Evolutionary conservation across 768 basidiomycete genomes (phyloP).

Genomic region (Phanerodontia chrysosporium): DNA sequence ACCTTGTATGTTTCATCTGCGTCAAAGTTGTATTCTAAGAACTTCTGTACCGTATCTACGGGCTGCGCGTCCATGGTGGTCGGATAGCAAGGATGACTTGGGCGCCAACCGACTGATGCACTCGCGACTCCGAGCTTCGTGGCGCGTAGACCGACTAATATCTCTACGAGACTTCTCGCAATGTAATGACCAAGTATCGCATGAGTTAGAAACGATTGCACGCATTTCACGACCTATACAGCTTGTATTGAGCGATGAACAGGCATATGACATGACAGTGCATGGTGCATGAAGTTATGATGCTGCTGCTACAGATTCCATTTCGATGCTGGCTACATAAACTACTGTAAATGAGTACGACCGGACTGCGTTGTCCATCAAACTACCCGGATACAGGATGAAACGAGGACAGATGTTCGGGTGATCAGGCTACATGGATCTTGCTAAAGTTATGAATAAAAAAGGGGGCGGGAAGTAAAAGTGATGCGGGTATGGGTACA

Average conservation of each 20-base stretch:
- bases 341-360: no score
- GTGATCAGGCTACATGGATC: not conserved
- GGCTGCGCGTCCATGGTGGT: not conserved
- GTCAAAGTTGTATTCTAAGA: constrained; percentile 46
- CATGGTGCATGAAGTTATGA: no score
- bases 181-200: no score
- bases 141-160: no score
- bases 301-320: not conserved
- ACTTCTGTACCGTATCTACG: constrained; percentile 24
- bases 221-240: no score
- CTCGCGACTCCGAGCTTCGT: not conserved
- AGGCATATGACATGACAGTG: no score
- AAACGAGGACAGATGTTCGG: no score
- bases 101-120: not conserved
- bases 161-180: no score
- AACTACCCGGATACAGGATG: no score
- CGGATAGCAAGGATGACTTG: not conserved
- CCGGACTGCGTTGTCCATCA: no score
- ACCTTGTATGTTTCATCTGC: constrained; percentile 61
- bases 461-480: not conserved
- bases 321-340: not conserved
- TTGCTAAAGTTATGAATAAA: not conserved
- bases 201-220: no score
- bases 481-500: constrained; percentile 2
- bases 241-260: no score